Evolutionary conservation across 192 early-diverging fungal species (phyloP), one percentile per base, ranked within the genome.

Genomic region (Coemansia sp.): DNA sequence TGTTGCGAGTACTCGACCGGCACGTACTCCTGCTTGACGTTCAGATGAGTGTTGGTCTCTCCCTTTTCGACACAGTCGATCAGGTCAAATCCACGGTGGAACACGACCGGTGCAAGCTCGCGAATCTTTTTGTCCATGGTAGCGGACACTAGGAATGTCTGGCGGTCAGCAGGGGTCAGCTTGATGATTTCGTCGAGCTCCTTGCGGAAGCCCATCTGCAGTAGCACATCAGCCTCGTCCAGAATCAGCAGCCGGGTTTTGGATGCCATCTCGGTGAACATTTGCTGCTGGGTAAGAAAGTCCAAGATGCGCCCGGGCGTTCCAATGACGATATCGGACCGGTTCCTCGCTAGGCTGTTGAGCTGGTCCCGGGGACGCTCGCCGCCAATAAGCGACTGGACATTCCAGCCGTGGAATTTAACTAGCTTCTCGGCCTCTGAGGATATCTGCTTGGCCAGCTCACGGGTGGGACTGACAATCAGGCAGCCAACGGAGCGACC

Each of bases 251-350:
- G 47, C 53, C 71, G 64, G 34, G 88, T 87, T 67, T 88, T 85
- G 55, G 87, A 69, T 2, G 63, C 64, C 38, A 75, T 72, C 24
- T 87, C 74, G 9, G 82, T 68, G 71, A 91, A 92, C 49, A 81
- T 65, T n/a, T 70, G 68, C 34, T 88, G 81, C 58, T 81, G 87
- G 22, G 73, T 41, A 31, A 94, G 69, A 79, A 94, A 82, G 66
- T 95, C 93, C 31, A 91, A 89, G 20, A 99, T 68, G 46, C 98
- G 94, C 13, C 98, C 98, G 0, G 98, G 98, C 2, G 98, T 99
- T 41, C 92, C 97, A 43, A 99, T 92, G 38, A 99, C 87, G 66
- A 97, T 90, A 67, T 99, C 98, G 1, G 85, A 85, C 62, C 89
- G 87, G 13, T 69, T 80, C 16, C 72, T 72, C 38, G 74, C 71